These are phyloP conservation scores for Orbilia javanica DNA, from an alignment of 2,329 filamentous ascomycete genomes.

Conservation along the genomic window DNA sequence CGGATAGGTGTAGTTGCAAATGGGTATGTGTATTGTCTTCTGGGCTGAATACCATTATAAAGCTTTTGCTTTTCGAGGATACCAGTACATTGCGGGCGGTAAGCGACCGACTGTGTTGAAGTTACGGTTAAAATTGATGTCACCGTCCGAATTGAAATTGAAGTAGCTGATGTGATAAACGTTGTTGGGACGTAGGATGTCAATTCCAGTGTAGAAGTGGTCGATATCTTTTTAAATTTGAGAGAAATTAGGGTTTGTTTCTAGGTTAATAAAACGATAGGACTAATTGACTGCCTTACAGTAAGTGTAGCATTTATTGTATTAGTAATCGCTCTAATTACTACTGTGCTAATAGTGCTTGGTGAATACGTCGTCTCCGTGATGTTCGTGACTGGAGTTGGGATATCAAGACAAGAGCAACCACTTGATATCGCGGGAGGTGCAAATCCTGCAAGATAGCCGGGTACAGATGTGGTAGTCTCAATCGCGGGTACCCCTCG, in stretches of 20 bases:
- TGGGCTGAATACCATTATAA: background rate
- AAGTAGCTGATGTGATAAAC: background rate
- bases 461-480: background rate
- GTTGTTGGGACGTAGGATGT: constrained; percentile 26
- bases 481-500: background rate
- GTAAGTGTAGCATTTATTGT: constrained; percentile 6
- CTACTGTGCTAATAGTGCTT: background rate
- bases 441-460: constrained; percentile 20
- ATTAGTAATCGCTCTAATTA: constrained; percentile 21
- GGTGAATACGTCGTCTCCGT: constrained; percentile 7
- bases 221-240: constrained; percentile 7
- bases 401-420: constrained; percentile 28
- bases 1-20: constrained; percentile 7
- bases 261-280: background rate
- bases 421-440: constrained; percentile 29
- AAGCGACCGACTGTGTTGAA: background rate
- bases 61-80: constrained; percentile 2
- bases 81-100: constrained; percentile 25
- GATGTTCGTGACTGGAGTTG: background rate
- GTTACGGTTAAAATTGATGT: background rate
- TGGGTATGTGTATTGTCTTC: constrained; percentile 12
- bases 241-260: background rate
- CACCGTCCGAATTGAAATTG: background rate
- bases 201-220: constrained; percentile 5
- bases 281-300: background rate